Conservation (phyloP, 2,329 filamentous ascomycete genomes). For the Fusarium vanettenii region DNA sequence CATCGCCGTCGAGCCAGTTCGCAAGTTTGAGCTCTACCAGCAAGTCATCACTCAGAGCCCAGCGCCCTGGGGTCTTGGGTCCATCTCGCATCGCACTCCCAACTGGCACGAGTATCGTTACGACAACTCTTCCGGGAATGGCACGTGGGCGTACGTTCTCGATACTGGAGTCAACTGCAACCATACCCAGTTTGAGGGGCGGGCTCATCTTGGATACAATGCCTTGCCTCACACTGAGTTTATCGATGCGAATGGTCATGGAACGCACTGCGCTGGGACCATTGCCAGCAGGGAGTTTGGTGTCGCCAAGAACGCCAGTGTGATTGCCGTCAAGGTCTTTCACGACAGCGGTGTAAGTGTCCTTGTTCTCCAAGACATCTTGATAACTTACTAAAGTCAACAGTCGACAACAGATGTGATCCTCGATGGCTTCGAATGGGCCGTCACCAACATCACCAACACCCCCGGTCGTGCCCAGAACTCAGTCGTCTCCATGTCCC, state of each 20-base stretch:
- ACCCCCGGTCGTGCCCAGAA: slow-evolving; percentile 52
- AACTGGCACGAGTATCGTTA: slow-evolving; percentile 54
- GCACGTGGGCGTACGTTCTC: slow-evolving; percentile 63
- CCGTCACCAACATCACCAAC: slow-evolving; percentile 54
- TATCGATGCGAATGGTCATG: slow-evolving; percentile 56
- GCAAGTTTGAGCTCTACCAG: slow-evolving; percentile 43
- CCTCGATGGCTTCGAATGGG: slow-evolving; percentile 51
- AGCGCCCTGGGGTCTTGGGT: slow-evolving; percentile 58
- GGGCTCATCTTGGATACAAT: slow-evolving; percentile 54
- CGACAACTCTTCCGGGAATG: slow-evolving; percentile 54
- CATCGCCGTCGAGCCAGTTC: slow-evolving; percentile 48
- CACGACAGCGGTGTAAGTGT: slow-evolving; percentile 34
- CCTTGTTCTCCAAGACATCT: background rate
- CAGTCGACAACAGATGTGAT: slow-evolving; percentile 42
- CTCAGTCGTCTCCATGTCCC: slow-evolving; percentile 67
- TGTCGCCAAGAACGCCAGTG: slow-evolving; percentile 56
- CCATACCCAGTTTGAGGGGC: slow-evolving; percentile 59
- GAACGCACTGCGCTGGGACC: slow-evolving; percentile 60
- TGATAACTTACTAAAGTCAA: background rate
- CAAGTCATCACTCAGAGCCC: slow-evolving; percentile 47
- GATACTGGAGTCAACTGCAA: slow-evolving; percentile 64
- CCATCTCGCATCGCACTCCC: slow-evolving; percentile 55
- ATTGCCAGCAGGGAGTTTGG: slow-evolving; percentile 58
- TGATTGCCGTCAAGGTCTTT: slow-evolving; percentile 61
- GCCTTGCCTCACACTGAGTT: slow-evolving; percentile 48